A percentile compares a stretch with the other conserved stretches of the same genome.
These are phyloP conservation scores for Capsella bursapastoris DNA, from an alignment of 345 rosid genomes.

Conservation along the genomic window DNA sequence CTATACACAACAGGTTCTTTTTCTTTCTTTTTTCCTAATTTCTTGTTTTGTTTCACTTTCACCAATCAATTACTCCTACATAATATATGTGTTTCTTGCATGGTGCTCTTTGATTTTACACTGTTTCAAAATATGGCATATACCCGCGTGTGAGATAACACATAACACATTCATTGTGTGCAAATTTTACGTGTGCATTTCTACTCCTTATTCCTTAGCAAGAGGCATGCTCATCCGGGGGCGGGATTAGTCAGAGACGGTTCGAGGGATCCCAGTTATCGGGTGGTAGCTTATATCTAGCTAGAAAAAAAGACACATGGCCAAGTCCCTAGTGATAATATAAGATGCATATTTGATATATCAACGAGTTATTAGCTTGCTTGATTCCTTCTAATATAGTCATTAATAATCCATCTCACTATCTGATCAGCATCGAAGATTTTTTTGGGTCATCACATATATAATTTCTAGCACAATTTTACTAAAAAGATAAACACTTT, in stretches of 20 bases:
- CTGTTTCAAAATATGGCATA: neutral
- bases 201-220: neutral
- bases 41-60: slow-evolving; percentile 15
- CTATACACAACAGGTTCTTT: slow-evolving; percentile 90
- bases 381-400: no score
- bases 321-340: no score
- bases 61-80: neutral
- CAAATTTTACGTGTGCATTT: neutral
- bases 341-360: no score
- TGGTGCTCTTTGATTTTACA: neutral
- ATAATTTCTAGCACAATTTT: slow-evolving; percentile 17
- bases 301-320: no score
- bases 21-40: slow-evolving; percentile 19
- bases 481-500: slow-evolving; percentile 10
- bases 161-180: neutral
- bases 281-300: neutral
- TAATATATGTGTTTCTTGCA: neutral
- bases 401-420: no score
- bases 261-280: neutral
- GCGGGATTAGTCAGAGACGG: neutral
- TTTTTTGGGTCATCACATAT: neutral
- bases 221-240: neutral
- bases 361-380: no score
- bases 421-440: no score
- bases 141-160: neutral